Conservation (phyloP, 495 filamentous ascomycete species). For the Talaromyces adpressus region DNA sequence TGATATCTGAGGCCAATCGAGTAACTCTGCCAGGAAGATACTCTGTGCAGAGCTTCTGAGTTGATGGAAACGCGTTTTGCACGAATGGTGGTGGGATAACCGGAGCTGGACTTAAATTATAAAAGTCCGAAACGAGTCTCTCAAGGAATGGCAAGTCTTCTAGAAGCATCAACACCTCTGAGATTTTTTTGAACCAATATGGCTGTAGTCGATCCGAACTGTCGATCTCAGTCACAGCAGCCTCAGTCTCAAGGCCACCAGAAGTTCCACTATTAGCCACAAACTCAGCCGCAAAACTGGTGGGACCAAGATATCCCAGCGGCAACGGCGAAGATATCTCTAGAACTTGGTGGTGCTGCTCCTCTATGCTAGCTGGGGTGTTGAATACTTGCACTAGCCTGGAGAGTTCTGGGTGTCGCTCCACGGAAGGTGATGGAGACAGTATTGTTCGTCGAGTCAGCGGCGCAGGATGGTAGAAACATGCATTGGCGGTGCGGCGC, state of each 20-base stretch:
- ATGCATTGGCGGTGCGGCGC: background rate
- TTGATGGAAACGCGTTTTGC: background rate
- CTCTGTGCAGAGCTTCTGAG: background rate
- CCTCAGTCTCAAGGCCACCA: background rate
- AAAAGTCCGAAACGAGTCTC: background rate
- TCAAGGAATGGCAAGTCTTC: background rate
- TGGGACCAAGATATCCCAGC: background rate
- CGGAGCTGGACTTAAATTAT: background rate
- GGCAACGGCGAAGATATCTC: background rate
- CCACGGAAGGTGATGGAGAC: background rate
- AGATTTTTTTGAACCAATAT: background rate
- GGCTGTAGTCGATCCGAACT: background rate
- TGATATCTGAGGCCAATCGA: background rate
- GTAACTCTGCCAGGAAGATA: background rate
- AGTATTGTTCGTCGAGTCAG: background rate
- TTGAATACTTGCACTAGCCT: background rate
- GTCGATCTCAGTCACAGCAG: background rate
- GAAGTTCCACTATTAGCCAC: background rate
- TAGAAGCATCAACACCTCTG: background rate
- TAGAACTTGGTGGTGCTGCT: background rate
- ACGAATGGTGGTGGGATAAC: background rate
- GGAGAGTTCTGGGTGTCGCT: too few relatives aligned
- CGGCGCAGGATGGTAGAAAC: background rate
- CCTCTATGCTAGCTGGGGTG: background rate
- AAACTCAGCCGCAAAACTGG: background rate